Percentiles rank a stretch among this genome's conserved stretches.
These are phyloP conservation scores for Paraleonurus japonicus DNA, from an alignment of 257 asterid genomes.

Conservation along the genomic window DNA sequence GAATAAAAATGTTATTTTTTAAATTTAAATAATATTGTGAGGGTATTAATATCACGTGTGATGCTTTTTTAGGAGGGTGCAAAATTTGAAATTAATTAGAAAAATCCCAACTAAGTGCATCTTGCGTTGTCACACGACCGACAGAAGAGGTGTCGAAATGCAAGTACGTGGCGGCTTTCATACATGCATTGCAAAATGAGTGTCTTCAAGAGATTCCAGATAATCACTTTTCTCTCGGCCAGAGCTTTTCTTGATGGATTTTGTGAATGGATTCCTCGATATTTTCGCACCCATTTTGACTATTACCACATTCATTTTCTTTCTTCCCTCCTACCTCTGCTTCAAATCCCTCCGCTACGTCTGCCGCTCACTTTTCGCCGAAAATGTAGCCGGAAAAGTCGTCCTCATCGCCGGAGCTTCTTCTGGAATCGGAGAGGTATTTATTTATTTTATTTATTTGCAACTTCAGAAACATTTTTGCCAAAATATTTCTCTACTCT, in stretches of 20 bases:
- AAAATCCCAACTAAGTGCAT: too few species aligned
- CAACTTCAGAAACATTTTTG: too few species aligned
- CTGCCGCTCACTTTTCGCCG: conserved; percentile 47
- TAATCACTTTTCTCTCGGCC: not conserved
- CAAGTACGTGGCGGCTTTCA: conserved; percentile 29
- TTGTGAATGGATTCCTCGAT: conserved; percentile 40
- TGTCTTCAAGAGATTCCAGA: too few species aligned
- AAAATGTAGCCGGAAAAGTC: conserved; percentile 58
- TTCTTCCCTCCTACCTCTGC: conserved; percentile 42
- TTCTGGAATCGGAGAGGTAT: conserved; percentile 80
- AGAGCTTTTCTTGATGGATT: conserved; percentile 31
- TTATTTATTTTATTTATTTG: too few species aligned
- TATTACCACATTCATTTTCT: conserved; percentile 24
- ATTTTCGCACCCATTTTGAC: conserved; percentile 40
- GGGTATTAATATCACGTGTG: too few species aligned
- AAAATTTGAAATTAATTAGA: too few species aligned
- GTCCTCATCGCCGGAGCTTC: conserved; percentile 78
- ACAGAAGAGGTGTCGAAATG: too few species aligned
- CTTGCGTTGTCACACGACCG: too few species aligned
- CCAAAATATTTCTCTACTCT: too few species aligned
- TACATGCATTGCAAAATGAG: conserved; percentile 30
- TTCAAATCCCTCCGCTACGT: conserved; percentile 33
- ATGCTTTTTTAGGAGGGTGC: too few species aligned
- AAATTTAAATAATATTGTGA: too few species aligned
- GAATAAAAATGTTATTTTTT: too few species aligned